Base-by-base conservation (phyloP, 176 grass and related monocot genomes). In the Pharus latifolius region DNA sequence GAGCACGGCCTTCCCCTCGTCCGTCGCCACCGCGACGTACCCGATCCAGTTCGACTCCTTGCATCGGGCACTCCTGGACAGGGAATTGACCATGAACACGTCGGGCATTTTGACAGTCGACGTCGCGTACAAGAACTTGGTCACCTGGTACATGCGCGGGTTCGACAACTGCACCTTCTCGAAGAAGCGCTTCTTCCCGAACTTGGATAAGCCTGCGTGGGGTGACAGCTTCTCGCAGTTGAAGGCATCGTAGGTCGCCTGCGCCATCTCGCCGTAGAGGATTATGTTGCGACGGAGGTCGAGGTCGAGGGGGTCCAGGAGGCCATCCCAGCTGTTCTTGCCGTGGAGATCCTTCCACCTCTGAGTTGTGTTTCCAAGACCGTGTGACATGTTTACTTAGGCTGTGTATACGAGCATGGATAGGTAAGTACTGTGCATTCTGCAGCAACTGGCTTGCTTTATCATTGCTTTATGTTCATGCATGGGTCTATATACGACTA, bases 21-120 rank as follows among this genome's bases (percentile, higher is more conserved):
- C 90, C 0, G 95, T 98, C 31, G 95, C 84, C 27, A 98, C 87
- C 4, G 95, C 95, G 25, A 98, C 76, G 56, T 82, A 98, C 0
- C 95, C 90, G 56, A 98, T 98, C 87, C 90, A 98, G 63, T 98
- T 99, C 13, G 87, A 91, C 64, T 83, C 82, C 69, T 69, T 60
- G 75, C 71, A 43, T 84, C 95, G 91, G 19, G 78, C 49, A 10
- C 30, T 72, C 45, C 37, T 38, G 63, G 56, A 53, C 27, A 73
- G 49, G 16, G 90, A 78, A 51, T 63, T 72, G 2, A 99, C 3
- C n/a, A 99, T 57, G 83, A 99, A 91, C 25, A 84, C 75, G 1
- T 91, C 84, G 0, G 90, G 87, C 30, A 99, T 15, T 1, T 58
- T 17, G 66, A 66, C 6, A 47, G 66, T 20, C 4, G 87, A 84